phyloP scores from a whole-genome alignment of 257 asterid genomes.

The Linderniella brevidens region DNA sequence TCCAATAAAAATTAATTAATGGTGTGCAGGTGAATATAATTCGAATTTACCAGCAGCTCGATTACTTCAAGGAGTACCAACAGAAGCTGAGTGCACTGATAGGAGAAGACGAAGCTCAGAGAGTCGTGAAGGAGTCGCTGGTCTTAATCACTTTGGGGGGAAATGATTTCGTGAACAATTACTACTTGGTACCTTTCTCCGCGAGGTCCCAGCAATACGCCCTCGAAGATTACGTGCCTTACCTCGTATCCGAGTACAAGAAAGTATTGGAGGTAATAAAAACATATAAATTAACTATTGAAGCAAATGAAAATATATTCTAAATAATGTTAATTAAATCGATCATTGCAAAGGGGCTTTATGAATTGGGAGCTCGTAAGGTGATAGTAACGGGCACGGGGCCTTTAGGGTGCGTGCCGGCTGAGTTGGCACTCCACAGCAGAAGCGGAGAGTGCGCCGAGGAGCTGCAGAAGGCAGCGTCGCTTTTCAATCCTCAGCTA shows the following conservation, averaged over 20 bases:
- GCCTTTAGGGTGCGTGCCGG: conserved; percentile 62
- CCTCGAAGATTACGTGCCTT: conserved; percentile 24
- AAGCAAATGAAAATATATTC: too few species aligned
- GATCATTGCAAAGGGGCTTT: conserved; percentile 28
- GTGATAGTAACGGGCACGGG: conserved; percentile 61
- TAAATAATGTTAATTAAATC: not conserved
- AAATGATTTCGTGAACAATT: conserved; percentile 69
- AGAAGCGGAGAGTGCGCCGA: conserved; percentile 34
- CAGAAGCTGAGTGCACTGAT: conserved; percentile 23
- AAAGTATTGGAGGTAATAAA: conserved; percentile 32
- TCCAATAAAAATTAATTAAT: not conserved
- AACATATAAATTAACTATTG: not conserved
- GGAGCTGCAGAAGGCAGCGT: conserved; percentile 37
- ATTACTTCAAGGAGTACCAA: conserved; percentile 29
- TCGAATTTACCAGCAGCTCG: conserved; percentile 26
- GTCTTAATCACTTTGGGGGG: conserved; percentile 72
- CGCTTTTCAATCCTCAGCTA: conserved; percentile 41
- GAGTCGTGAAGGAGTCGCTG: conserved; percentile 33
- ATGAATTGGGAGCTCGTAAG: conserved; percentile 39
- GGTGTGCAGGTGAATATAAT: conserved; percentile 33
- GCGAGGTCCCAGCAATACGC: conserved; percentile 28
- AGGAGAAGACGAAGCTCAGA: conserved; percentile 23
- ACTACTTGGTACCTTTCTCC: conserved; percentile 38
- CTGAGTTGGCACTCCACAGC: conserved; percentile 34
- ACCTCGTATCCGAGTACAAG: conserved; percentile 41